Percentiles rank a stretch among this genome's conserved stretches.
Evolutionary conservation across 164 flowering plant genomes (phyloP).

Genomic region (Taxillus chinensis): DNA sequence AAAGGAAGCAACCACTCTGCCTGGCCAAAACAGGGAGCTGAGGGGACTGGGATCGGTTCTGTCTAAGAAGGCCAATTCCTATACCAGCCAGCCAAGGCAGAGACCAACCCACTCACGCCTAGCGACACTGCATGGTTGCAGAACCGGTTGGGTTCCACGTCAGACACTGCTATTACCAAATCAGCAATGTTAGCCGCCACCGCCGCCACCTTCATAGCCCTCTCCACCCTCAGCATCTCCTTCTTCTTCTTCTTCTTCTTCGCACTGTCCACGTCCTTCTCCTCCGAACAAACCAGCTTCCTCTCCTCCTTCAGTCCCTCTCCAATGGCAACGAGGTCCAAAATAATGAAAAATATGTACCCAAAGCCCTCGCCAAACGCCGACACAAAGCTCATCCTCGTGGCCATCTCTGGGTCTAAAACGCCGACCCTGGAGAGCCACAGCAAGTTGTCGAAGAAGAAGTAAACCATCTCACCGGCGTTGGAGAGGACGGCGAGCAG

Average conservation of each 20-base stretch:
- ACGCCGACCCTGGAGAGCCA: constrained; percentile 83
- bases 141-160: constrained; percentile 84
- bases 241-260: constrained; percentile 19
- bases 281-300: constrained; percentile 10
- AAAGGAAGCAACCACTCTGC: too few species aligned
- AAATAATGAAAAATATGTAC: constrained; percentile 62
- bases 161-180: constrained; percentile 75
- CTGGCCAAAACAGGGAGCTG: too few species aligned
- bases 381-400: constrained; percentile 75
- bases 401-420: constrained; percentile 47
- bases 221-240: constrained; percentile 39
- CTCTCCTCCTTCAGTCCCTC: constrained; percentile 41
- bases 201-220: constrained; percentile 86
- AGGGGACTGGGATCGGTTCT: not conserved
- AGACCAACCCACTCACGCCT: constrained; percentile 88
- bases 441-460: constrained; percentile 84
- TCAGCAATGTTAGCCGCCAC: constrained; percentile 87
- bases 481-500: constrained; percentile 57
- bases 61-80: constrained; percentile 81
- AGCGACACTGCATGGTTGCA: constrained; percentile 80
- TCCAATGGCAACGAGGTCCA: constrained; percentile 49
- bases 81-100: constrained; percentile 99
- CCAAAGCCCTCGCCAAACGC: constrained; percentile 91
- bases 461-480: constrained; percentile 93
- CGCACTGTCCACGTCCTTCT: constrained; percentile 8